Base-by-base conservation (phyloP, 345 rosid genomes). In the Populus euphratica region DNA sequence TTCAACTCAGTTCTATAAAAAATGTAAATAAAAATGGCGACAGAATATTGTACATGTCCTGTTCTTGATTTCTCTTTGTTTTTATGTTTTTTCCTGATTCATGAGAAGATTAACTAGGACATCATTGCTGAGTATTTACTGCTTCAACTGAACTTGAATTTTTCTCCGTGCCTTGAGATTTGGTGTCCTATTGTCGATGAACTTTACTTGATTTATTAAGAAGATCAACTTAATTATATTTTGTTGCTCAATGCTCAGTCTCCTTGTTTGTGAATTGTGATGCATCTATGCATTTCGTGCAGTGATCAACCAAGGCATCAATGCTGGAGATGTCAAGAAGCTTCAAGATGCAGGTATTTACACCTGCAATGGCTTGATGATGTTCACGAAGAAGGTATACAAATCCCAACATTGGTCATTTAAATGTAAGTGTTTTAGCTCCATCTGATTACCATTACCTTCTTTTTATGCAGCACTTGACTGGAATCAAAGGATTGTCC, bases 281-380 rank as follows among this genome's bases (percentile, higher is more conserved):
- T 18, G 44, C 21, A 7, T 50, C 72, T 1, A 3, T 56, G 9
- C 25, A 68, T 75, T 59, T 80, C 21, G 27, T 82, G 72, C 74
- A 94, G 97, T 94, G 84, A 89, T 84, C 68, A 77, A 91, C 54
- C 94, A 89, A 81, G 98, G 98, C 74, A 90, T 94, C 81, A 94
- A 93, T 78, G 93, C 98, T 49, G 96, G 98, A 82, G 98, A 95
- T 76, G 91, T 93, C 76, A 93, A 93, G 68, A 95, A 92, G 70
- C 92, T 95, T 73, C 97, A 95, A 74, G 98, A 95, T 84, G 98
- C 97, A 54, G 97, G 98, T 82, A 95, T 95, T 73, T 89, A 90
- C 76, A 93, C 99, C 77, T 95, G 98, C 86, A 95, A 95, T 83
- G 97, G 98, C 69, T 90, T 93, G 85, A 92, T 93, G 98, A 95